Conservation (phyloP, 768 basidiomycete species). For the Agaricus bisporus region DNA sequence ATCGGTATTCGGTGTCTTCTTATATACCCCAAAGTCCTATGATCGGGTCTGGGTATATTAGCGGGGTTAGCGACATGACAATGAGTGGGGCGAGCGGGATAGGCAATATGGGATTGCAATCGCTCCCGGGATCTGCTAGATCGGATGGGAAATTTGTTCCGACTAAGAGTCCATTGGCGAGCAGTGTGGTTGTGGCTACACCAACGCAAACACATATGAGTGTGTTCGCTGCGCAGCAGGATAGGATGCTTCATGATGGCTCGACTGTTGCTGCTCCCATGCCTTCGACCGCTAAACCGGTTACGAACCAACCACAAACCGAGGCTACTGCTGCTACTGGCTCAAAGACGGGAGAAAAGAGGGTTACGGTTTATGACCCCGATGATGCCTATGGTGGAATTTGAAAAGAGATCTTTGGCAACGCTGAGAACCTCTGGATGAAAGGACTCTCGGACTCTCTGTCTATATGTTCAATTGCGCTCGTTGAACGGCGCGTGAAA, state of each 20-base stretch:
- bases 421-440: no score
- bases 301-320: neutral
- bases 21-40: slow-evolving; percentile 10
- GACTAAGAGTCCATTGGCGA: slow-evolving; percentile 34
- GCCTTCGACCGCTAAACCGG: neutral
- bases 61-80: slow-evolving; percentile 1
- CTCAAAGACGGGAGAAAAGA: slow-evolving; percentile 19
- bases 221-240: slow-evolving; percentile 1
- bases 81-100: neutral
- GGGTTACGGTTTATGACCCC: slow-evolving; percentile 54
- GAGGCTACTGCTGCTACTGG: slow-evolving; percentile 5
- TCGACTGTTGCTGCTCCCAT: no score
- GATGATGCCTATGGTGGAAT: slow-evolving; percentile 70
- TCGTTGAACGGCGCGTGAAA: no score
- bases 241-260: neutral
- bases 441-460: no score
- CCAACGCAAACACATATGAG: slow-evolving; percentile 7
- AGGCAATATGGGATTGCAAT: slow-evolving; percentile 1
- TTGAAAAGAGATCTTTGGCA: slow-evolving; percentile 23
- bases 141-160: slow-evolving; percentile 26
- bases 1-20: slow-evolving; percentile 36
- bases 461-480: no score
- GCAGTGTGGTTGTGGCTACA: slow-evolving; percentile 23
- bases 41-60: slow-evolving; percentile 6
- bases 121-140: neutral